Percentiles rank a stretch among this genome's conserved stretches.
These are phyloP conservation scores for Myrica gale DNA, from an alignment of 306 rosid genomes.

Conservation along the genomic window DNA sequence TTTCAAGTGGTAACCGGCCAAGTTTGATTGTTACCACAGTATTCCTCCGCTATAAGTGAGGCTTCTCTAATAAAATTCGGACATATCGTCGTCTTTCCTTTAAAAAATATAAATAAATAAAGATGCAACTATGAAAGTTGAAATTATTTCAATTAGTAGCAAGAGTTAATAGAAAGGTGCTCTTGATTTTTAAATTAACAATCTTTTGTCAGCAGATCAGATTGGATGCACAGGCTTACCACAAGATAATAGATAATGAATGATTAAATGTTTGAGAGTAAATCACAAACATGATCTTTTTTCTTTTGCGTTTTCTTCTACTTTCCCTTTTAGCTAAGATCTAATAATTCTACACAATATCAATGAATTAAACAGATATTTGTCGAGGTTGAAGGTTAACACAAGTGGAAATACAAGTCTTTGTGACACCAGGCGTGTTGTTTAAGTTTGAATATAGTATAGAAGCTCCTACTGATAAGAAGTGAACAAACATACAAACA, in stretches of 20 bases:
- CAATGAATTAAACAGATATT: no score
- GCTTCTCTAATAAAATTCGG: no score
- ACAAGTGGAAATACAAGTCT: neutral
- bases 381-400: neutral
- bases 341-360: no score
- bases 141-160: neutral
- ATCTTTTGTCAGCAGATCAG: neutral
- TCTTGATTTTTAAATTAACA: no score
- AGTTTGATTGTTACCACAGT: no score
- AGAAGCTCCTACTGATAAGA: neutral
- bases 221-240: neutral
- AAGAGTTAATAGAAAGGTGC: neutral
- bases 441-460: neutral
- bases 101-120: no score
- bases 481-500: neutral
- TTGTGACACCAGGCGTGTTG: neutral
- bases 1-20: neutral
- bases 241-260: neutral
- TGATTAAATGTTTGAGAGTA: neutral
- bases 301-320: no score
- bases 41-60: no score
- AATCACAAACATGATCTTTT: neutral
- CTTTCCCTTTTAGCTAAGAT: no score
- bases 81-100: no score
- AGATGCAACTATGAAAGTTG: no score